Evolutionary conservation across 2,329 filamentous ascomycete species (phyloP), one percentile per base, ranked within the genome.

Genomic region (Xylariaceae sp.): DNA sequence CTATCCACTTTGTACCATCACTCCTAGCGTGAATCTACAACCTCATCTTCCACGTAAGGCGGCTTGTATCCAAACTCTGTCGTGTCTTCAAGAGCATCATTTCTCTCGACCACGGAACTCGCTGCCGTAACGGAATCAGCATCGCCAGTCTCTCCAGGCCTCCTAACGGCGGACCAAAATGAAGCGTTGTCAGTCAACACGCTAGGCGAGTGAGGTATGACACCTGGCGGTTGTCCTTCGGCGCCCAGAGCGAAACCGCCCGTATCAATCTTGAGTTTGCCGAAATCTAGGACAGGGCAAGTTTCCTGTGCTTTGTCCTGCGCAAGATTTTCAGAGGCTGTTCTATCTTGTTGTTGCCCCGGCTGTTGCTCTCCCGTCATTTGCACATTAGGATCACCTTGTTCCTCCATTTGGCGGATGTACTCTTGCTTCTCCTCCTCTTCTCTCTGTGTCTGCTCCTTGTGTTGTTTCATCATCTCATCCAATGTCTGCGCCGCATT

Each of bases 391-490:
- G 26, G 56, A 53, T 18, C 44, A 45, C 10, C 54, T 48, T 3
- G 6, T 18, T 59, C 50, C 10, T 57, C 32, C 23, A 54, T 26
- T 44, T 20, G 54, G 20, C 23, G 50, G 32, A 46, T 57, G 32
- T 59, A 58, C 45, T 63, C 57, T 26, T 60, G 53, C 48, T 47
- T 61, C 45, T 67, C 64, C 20, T 58, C 49, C 52, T 67, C 66
- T 46, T 68, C 64, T 26, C 52, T 48, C 10, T 52, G 46, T 9
- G 59, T 64, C 48, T 68, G 57, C 37, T 65, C 66, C 44, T 69
- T 66, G 42, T 70, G 68, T 19, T 66, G 59, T 53, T 54, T 61
- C 67, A 71, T 67, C 62, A 59, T 70, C 56, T 69, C 62, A 26
- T 71, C 68, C n/a, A 70, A 43, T 4, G 68, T 70, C 56, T 64